These are phyloP conservation scores for Dioszegia hungarica DNA, from an alignment of 768 basidiomycete genomes.

Conservation along the genomic window DNA sequence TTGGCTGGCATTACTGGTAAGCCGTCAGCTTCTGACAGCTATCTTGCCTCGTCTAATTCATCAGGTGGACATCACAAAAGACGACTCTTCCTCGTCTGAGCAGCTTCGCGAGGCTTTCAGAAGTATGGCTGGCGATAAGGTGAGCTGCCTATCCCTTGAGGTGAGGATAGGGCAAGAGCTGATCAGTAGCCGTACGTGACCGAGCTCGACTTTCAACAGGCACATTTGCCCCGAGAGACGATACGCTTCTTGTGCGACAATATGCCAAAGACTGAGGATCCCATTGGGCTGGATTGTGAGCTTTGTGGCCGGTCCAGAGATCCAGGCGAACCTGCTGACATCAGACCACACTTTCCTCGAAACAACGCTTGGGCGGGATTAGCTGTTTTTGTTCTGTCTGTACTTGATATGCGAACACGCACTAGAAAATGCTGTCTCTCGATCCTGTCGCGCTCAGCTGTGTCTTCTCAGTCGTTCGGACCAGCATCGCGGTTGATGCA, in stretches of 20 bases:
- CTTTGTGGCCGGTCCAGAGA: background rate
- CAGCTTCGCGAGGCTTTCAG: conserved; percentile 92
- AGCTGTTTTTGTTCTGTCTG: background rate
- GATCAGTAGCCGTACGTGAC: conserved; percentile 73
- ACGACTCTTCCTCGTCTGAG: conserved; percentile 88
- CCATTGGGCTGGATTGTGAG: conserved; percentile 30
- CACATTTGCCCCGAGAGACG: conserved; percentile 66
- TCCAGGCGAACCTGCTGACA: background rate
- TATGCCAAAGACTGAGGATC: conserved; percentile 58
- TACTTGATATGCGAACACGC: no score
- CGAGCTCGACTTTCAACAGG: conserved; percentile 82
- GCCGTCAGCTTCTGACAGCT: conserved; percentile 17
- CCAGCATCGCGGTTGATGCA: no score
- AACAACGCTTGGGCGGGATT: conserved; percentile 16
- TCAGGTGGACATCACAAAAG: conserved; percentile 81
- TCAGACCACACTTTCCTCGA: conserved; percentile 30
- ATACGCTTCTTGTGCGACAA: conserved; percentile 77
- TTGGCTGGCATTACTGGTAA: conserved; percentile 85
- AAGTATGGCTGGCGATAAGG: conserved; percentile 85
- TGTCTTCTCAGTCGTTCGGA: no score
- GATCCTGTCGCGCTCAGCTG: no score
- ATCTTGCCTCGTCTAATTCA: background rate
- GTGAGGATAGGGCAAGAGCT: background rate
- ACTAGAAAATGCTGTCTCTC: no score
- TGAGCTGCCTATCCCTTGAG: conserved; percentile 34